A percentile compares a stretch with the other conserved stretches of the same genome.
These are phyloP conservation scores for Cucurbita moschata DNA, from an alignment of 306 rosid species.

Conservation along the genomic window DNA sequence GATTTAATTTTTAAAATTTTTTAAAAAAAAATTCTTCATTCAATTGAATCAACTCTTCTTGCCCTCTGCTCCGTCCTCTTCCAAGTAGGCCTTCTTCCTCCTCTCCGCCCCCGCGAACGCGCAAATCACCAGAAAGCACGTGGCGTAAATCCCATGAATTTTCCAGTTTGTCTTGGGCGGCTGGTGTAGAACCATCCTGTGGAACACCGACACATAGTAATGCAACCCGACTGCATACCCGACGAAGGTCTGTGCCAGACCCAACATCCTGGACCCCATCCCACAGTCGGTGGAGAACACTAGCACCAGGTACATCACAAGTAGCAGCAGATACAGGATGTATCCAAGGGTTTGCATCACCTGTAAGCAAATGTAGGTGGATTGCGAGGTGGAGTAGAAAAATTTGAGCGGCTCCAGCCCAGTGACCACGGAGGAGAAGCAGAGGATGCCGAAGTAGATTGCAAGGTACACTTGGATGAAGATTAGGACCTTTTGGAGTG, in stretches of 20 bases:
- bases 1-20: too few relatives aligned
- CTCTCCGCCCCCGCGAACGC: conserved; percentile 40
- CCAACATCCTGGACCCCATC: conserved; percentile 40
- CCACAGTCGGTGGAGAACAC: conserved; percentile 68
- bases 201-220: conserved; percentile 86
- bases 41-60: conserved; percentile 32
- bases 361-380: conserved; percentile 63
- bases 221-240: conserved; percentile 71
- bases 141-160: conserved; percentile 67
- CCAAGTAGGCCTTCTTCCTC: conserved; percentile 73
- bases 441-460: conserved; percentile 73
- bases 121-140: conserved; percentile 52
- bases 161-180: conserved; percentile 86
- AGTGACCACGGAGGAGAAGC: conserved; percentile 40
- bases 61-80: conserved; percentile 73
- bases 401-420: conserved; percentile 79
- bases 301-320: conserved; percentile 61
- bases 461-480: conserved; percentile 80
- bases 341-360: conserved; percentile 73
- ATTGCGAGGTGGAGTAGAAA: conserved; percentile 68
- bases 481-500: conserved; percentile 74
- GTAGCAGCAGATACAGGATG: conserved; percentile 46
- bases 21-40: not conserved
- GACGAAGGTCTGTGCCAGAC: conserved; percentile 61
- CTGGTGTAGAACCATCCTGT: conserved; percentile 46